These are phyloP conservation scores for Debaryomyces maramus DNA, from an alignment of 805 yeast species.

Conservation along the genomic window DNA sequence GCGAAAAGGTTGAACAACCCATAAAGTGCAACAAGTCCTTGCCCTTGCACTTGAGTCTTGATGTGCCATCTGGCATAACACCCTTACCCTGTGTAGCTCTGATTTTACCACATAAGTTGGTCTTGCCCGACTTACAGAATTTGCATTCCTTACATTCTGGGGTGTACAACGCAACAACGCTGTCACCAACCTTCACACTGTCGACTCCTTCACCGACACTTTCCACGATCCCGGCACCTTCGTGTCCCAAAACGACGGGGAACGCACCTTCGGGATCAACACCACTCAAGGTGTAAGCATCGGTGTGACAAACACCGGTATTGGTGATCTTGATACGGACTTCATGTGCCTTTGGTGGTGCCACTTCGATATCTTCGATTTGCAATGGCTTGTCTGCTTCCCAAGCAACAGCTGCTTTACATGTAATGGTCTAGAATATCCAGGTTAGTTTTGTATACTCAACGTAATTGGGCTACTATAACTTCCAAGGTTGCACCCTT, in stretches of 20 bases:
- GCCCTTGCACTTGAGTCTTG: constrained; percentile 86
- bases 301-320: constrained; percentile 98
- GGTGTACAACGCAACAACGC: constrained; percentile 90
- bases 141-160: constrained; percentile 96
- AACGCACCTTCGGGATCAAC: constrained; percentile 95
- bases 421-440: constrained; percentile 56
- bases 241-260: constrained; percentile 94
- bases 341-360: constrained; percentile 95
- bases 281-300: constrained; percentile 94
- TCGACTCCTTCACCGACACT: constrained; percentile 93
- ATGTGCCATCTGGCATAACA: constrained; percentile 97
- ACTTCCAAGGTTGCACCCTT: constrained; percentile 6
- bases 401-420: constrained; percentile 98
- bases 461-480: background rate
- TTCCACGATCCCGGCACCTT: constrained; percentile 97
- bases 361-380: constrained; percentile 86
- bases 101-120: constrained; percentile 93
- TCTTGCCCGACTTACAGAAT: constrained; percentile 92
- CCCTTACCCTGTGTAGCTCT: constrained; percentile 98
- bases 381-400: constrained; percentile 82
- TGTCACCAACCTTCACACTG: constrained; percentile 87
- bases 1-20: constrained; percentile 98
- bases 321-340: constrained; percentile 84
- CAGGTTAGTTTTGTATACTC: constrained; percentile 1
- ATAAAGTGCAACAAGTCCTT: constrained; percentile 85